Base-by-base conservation (phyloP, 768 basidiomycete genomes). In the Leccinum sublutescens region DNA sequence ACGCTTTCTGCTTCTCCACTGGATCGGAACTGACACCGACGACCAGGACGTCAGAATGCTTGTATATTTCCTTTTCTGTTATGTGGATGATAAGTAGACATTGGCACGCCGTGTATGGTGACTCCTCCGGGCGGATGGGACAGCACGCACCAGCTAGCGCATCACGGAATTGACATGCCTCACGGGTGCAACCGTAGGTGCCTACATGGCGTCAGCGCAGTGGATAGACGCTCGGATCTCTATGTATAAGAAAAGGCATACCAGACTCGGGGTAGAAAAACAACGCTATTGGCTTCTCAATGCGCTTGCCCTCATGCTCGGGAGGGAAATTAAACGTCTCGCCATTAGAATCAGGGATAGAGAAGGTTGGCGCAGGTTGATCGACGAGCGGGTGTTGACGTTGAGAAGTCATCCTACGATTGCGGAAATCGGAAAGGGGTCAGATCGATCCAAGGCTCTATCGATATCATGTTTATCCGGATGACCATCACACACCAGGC, bases 111-210 rank as follows among this genome's bases (percentile, higher is more conserved):
- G 25, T 21, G 17, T 11, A 12, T 17, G 9, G 2, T 4, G 45
- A 58, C 43, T 15, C 51, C 38, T 61, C 49, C 34, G 19, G 50
- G 38, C 17, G 53, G 50, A 40, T 19, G 53, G 51, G 50, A 56
- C 5, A 23, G 29, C 4, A 69, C 82, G 57, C 58, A 88, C 88
- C 83, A 36, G 77, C 82, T 47, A 90, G 74, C 3, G 90, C 90
- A 75, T 94, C 89, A 25, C 92, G 83, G 73, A 95, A 93, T 54
- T 85, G 79, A 66, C 91, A 93, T 2, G 88, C 91, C 71, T 94
- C 86, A 66, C 81, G 86, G 17, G 89, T 95, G 72, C 93, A 93
- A 5, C 88, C 91, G 53, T 77, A 86, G 2, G 89, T 84, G 6
- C 86, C 89, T 86, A 70, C 47, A 36, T 49, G 23, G n/a, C 27